Base-by-base conservation (phyloP, 306 rosid species). In the Herpetospermum pedunculosum region DNA sequence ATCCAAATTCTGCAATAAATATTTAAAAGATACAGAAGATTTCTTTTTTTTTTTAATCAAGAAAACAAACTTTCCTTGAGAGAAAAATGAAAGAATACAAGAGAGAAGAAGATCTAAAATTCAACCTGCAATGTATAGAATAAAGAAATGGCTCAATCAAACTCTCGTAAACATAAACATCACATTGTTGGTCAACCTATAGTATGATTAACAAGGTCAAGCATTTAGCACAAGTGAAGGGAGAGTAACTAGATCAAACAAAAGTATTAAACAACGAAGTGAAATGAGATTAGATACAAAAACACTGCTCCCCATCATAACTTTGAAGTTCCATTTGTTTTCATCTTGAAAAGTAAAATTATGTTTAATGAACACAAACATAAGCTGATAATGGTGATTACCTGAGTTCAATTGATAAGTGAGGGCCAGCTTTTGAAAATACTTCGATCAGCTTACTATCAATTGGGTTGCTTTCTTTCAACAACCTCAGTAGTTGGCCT, bases 401-500 rank as follows among this genome's bases (percentile, higher is more conserved):
- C 96, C 97, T 84, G 75, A 86, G 84, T 75, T 88, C 82, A 50
- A 88, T 69, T 75, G 91, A 89, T 76, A 82, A 34, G 21, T 83
- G 81, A 78, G 85, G 76, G 70, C 92, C 90, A 52, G 92, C 92
- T 75, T 55, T 85, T 68, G 91, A 87, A 34, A 93, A 62, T 59
- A 89, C 87, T 71, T 87, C 92, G 78, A 94, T 83, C 90, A 94
- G 78, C 82, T 74, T 88, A 78, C 84, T 90, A 81, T 76, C 80
- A 49, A 85, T 73, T 38, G 88, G 80, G 75, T 80, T 77, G 55
- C 50, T 81, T 77, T 73, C 84, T 23, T 86, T 84, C 85, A 94
- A 69, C 80, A 91, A 80, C 78, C 54, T 85, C 72, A 77, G 88
- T 52, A 94, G 85, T 82, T 86, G 85, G 55, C 28, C 48, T 83